A percentile compares a stretch with the other conserved stretches of the same genome.
Conservation (phyloP, 2,329 filamentous ascomycete genomes). For the Stachybotrys chartarum region DNA sequence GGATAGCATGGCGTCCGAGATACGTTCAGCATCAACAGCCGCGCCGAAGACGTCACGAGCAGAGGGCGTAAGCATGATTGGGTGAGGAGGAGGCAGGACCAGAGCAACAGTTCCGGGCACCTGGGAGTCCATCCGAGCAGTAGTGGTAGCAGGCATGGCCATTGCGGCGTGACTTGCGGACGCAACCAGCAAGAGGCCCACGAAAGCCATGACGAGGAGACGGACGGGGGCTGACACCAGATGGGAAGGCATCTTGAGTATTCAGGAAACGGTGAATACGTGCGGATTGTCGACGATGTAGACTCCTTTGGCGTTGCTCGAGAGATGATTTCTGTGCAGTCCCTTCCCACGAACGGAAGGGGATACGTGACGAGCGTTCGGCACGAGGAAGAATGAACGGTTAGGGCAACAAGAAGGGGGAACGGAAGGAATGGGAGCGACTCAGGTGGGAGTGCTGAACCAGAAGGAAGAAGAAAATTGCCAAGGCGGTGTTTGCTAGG, state of each 20-base stretch:
- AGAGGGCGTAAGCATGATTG: neutral
- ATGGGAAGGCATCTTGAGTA: neutral
- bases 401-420: neutral
- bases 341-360: neutral
- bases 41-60: neutral
- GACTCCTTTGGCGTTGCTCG: neutral
- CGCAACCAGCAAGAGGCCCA: neutral
- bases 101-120: too few relatives aligned
- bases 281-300: neutral
- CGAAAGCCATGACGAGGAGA: neutral
- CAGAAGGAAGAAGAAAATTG: neutral
- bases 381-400: neutral
- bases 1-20: neutral
- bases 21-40: neutral
- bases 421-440: neutral
- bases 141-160: neutral
- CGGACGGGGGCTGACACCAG: neutral
- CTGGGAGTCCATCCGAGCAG: neutral
- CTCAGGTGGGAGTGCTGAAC: neutral
- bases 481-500: neutral
- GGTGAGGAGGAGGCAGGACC: too few relatives aligned
- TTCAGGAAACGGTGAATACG: neutral
- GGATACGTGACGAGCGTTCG: neutral
- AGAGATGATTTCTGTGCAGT: neutral
- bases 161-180: neutral